phyloP scores from a whole-genome alignment of 768 basidiomycete species.

The Xanthoconium purpureum region DNA sequence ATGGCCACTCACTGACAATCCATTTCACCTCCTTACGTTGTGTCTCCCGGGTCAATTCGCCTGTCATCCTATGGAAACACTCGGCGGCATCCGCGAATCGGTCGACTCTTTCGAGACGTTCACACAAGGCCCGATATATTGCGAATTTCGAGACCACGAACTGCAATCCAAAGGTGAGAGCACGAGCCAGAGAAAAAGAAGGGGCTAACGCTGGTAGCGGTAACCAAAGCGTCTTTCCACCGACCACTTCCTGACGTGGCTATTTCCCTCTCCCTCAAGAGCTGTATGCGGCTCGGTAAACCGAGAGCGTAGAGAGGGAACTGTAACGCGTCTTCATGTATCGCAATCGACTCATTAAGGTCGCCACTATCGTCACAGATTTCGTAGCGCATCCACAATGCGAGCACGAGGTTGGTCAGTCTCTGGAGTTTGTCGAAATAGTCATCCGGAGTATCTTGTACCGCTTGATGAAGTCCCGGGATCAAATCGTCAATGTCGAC shows the following conservation, averaged over 20 bases:
- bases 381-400: conserved; percentile 5
- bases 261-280: not conserved
- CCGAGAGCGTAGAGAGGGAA: not conserved
- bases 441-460: not conserved
- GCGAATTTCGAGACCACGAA: not conserved
- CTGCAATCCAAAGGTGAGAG: not conserved
- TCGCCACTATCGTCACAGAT: not conserved
- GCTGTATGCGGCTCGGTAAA: not conserved
- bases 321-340: not conserved
- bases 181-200: not conserved
- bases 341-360: conserved; percentile 17
- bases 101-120: not conserved
- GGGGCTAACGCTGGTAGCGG: not conserved
- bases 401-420: conserved; percentile 15
- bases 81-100: not conserved
- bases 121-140: not conserved
- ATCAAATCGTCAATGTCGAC: not conserved
- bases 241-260: not conserved
- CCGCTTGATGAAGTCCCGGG: not conserved
- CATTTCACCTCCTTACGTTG: not conserved
- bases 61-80: not conserved
- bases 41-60: not conserved
- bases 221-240: not conserved
- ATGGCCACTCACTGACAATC: not conserved
- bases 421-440: conserved; percentile 4